These are phyloP conservation scores for Tilletia caries DNA, from an alignment of 1,284 basidiomycete species.

Conservation along the genomic window DNA sequence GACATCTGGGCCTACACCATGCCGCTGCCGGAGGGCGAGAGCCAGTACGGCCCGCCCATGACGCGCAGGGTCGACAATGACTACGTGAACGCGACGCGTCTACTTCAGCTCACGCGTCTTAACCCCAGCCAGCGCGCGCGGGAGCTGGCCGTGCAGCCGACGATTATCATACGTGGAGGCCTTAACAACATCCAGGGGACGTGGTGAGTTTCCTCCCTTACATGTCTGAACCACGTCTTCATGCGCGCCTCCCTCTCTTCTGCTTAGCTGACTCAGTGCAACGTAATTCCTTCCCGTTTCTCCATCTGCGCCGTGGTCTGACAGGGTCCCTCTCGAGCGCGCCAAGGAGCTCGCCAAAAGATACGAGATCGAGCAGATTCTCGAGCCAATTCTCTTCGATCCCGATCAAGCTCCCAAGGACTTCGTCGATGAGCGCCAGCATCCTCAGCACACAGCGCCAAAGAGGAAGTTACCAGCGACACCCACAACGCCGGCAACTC, in stretches of 20 bases:
- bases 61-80: neutral
- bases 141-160: neutral
- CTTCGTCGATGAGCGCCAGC: neutral
- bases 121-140: neutral
- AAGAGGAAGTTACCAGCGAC: neutral
- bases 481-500: neutral
- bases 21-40: neutral
- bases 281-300: neutral
- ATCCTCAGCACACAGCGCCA: too few species aligned
- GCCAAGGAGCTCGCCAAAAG: neutral
- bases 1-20: conserved; percentile 10
- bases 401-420: neutral
- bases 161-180: neutral
- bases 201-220: neutral
- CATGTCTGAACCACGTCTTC: too few species aligned
- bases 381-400: conserved; percentile 8
- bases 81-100: conserved; percentile 3
- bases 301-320: neutral
- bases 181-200: conserved; percentile 10
- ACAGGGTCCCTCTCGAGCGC: conserved; percentile 10
- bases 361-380: neutral
- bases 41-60: conserved; percentile 5
- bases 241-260: too few species aligned
- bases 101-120: neutral
- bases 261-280: neutral